These are phyloP conservation scores for Paulownia fortunei DNA, from an alignment of 257 asterid genomes.

Conservation along the genomic window DNA sequence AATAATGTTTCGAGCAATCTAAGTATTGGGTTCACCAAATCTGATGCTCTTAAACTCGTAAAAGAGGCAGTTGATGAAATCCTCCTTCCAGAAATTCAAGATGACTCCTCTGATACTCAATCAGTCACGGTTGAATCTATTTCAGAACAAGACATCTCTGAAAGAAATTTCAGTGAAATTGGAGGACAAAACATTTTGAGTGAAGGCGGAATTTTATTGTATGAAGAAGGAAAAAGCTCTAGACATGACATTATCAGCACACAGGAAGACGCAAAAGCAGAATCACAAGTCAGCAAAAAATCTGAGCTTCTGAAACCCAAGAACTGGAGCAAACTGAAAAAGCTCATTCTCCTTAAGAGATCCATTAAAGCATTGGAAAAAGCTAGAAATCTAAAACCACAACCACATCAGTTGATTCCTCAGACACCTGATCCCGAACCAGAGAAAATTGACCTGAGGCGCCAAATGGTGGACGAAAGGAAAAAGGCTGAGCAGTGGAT, in stretches of 20 bases:
- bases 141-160: constrained; percentile 47
- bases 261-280: too few species aligned
- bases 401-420: constrained; percentile 32
- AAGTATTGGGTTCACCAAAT: constrained; percentile 60
- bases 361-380: constrained; percentile 80
- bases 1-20: constrained; percentile 24
- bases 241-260: too few species aligned
- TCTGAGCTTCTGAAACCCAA: constrained; percentile 46
- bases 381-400: constrained; percentile 50
- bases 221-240: too few species aligned
- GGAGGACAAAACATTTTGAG: too few species aligned
- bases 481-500: constrained; percentile 94
- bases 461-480: constrained; percentile 76
- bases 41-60: constrained; percentile 75
- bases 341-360: constrained; percentile 66
- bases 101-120: constrained; percentile 55
- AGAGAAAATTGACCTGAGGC: constrained; percentile 66
- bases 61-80: constrained; percentile 91
- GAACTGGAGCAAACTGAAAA: constrained; percentile 90
- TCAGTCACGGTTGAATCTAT: constrained; percentile 53
- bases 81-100: constrained; percentile 68
- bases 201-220: too few species aligned
- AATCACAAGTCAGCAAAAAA: too few species aligned
- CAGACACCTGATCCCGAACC: constrained; percentile 36
- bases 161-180: too few species aligned